phyloP scores from a whole-genome alignment of 2,329 filamentous ascomycete species.

The Thielaviopsis punctulata region DNA sequence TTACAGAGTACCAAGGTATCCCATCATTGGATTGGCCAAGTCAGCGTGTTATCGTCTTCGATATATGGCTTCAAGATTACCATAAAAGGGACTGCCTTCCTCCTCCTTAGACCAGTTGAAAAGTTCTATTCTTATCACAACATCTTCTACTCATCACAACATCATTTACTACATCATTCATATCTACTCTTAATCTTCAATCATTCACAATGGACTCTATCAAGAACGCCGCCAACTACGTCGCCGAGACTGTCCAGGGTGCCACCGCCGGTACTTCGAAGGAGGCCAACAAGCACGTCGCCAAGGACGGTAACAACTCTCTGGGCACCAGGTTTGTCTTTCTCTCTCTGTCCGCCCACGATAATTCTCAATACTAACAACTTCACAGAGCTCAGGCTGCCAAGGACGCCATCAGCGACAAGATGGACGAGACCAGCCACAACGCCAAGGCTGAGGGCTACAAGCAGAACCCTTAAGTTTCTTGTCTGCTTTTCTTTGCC shows the following conservation, averaged over 20 bases:
- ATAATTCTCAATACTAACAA: not conserved
- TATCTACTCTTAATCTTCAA: conserved; percentile 13
- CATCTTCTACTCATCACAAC: conserved; percentile 11
- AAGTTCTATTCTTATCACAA: not conserved
- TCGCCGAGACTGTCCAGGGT: conserved; percentile 47
- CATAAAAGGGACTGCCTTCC: not conserved
- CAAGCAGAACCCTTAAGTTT: conserved; percentile 18
- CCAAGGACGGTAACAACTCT: conserved; percentile 41
- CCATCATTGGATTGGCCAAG: not conserved
- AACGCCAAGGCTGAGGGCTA: conserved; percentile 26
- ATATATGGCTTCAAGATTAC: not conserved
- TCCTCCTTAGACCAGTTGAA: not conserved
- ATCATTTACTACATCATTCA: conserved; percentile 13
- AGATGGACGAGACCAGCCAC: conserved; percentile 26
- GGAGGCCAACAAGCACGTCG: conserved; percentile 53
- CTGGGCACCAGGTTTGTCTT: conserved; percentile 34
- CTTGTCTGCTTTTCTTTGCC: not conserved
- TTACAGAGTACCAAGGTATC: not conserved
- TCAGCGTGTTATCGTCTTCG: not conserved
- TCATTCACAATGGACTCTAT: conserved; percentile 31
- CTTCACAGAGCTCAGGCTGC: conserved; percentile 24
- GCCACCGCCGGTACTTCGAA: conserved; percentile 39
- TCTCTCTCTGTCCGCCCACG: no score
- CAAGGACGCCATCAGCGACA: conserved; percentile 33
- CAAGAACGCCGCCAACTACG: conserved; percentile 51